A percentile compares a stretch with the other conserved stretches of the same genome.
Evolutionary conservation across 169 alveolate genomes (phyloP).

Genomic region (Plasmodium malariae): DNA sequence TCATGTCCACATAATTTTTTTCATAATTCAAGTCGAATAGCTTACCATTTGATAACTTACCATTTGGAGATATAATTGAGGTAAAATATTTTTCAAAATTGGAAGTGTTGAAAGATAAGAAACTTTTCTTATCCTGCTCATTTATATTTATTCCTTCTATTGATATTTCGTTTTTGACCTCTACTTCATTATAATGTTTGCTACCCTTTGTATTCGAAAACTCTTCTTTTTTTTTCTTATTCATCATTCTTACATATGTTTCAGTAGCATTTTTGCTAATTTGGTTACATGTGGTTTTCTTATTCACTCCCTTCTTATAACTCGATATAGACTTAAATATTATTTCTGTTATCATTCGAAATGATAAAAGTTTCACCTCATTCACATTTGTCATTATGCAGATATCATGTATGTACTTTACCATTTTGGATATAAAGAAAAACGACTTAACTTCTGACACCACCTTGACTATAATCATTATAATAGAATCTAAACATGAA

Average conservation of each 20-base stretch:
- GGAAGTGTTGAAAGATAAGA: conserved; percentile 26
- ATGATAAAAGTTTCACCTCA: conserved; percentile 53
- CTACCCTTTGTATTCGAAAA: not conserved
- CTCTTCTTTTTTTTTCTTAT: not conserved
- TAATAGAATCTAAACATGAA: conserved; percentile 40
- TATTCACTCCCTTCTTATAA: not conserved
- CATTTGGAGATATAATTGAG: conserved; percentile 24
- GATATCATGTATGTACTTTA: conserved; percentile 61
- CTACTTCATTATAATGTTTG: not conserved
- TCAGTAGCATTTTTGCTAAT: not conserved
- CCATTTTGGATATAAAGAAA: conserved; percentile 28
- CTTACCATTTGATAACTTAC: conserved; percentile 20
- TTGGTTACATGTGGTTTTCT: not conserved
- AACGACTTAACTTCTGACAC: conserved; percentile 18
- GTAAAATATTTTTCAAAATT: conserved; percentile 66
- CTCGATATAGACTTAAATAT: conserved; percentile 24
- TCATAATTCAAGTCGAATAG: conserved; percentile 40
- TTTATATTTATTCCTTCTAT: not conserved
- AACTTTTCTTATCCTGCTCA: not conserved
- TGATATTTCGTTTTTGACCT: not conserved
- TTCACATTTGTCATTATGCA: conserved; percentile 34
- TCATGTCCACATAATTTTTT: not conserved
- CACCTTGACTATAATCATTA: conserved; percentile 29
- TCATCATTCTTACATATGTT: not conserved
- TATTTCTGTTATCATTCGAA: conserved; percentile 42